These are phyloP conservation scores for Ophiostoma sp. DNA, from an alignment of 2,329 filamentous ascomycete genomes.

Conservation along the genomic window DNA sequence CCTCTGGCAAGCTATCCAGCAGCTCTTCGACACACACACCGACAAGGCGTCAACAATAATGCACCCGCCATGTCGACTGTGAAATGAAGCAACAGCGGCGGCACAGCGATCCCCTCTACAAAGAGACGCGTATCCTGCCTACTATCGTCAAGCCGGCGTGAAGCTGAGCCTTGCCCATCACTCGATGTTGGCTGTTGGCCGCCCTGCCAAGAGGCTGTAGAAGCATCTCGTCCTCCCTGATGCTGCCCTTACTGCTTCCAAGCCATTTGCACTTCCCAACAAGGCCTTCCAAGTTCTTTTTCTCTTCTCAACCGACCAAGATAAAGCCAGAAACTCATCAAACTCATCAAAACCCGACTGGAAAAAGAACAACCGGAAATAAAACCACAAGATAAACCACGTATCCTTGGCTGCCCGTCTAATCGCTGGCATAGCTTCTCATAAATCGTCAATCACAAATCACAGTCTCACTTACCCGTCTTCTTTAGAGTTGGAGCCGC, in stretches of 20 bases:
- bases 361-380: not conserved
- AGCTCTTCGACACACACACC: not conserved
- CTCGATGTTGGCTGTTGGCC: not conserved
- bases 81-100: not conserved
- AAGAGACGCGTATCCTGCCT: not conserved
- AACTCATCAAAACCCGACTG: not conserved
- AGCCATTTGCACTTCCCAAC: not conserved
- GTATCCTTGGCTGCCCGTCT: not conserved
- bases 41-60: not conserved
- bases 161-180: not conserved
- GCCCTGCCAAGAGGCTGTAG: not conserved
- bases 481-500: slow-evolving; percentile 72
- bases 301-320: not conserved
- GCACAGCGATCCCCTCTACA: not conserved
- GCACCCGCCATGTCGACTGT: not conserved
- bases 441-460: not conserved
- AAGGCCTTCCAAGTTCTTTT: not conserved
- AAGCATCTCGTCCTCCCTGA: not conserved
- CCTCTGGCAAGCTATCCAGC: not conserved
- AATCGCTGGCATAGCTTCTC: not conserved
- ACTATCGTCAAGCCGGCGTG: not conserved
- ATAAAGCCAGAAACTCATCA: slow-evolving; percentile 8
- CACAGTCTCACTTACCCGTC: slow-evolving; percentile 66
- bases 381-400: not conserved
- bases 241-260: not conserved